Percentiles rank a stretch among this genome's conserved stretches.
These are phyloP conservation scores for Coemansia sp. DNA, from an alignment of 192 early-diverging fungal species.

Conservation along the genomic window DNA sequence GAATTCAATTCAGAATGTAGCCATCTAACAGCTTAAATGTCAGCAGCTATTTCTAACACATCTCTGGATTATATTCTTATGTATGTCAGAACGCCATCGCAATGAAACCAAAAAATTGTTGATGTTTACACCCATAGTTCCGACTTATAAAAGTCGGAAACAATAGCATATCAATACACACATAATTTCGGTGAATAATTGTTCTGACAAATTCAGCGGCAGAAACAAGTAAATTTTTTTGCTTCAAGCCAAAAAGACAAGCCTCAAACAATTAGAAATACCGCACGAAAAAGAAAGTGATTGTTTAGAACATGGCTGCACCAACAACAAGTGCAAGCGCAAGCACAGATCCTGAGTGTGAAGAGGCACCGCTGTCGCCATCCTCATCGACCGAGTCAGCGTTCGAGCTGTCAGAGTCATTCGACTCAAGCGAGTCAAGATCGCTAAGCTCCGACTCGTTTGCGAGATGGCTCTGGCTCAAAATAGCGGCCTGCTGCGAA, in stretches of 20 bases:
- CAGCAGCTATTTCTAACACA: not conserved
- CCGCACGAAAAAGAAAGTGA: conserved; percentile 3
- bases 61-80: not conserved
- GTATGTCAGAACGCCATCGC: not conserved
- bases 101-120: not conserved
- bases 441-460: conserved; percentile 22
- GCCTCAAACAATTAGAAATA: conserved; percentile 13
- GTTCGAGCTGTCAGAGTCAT: conserved; percentile 20
- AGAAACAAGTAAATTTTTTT: conserved; percentile 9
- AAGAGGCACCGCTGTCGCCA: conserved; percentile 22
- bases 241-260: not conserved
- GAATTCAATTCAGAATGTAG: not conserved
- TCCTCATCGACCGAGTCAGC: conserved; percentile 12
- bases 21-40: not conserved
- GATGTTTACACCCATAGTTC: too few relatives aligned
- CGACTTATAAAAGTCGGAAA: not conserved
- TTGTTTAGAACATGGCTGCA: conserved; percentile 42
- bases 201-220: not conserved
- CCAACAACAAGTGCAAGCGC: conserved; percentile 34
- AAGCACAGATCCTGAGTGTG: conserved; percentile 35
- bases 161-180: not conserved
- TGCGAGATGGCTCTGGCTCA: conserved; percentile 34
- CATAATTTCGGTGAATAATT: not conserved
- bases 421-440: conserved; percentile 28
- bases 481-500: conserved; percentile 42